These are phyloP conservation scores for Hymenoscyphus infarciens DNA, from an alignment of 2,329 filamentous ascomycete genomes.

Conservation along the genomic window DNA sequence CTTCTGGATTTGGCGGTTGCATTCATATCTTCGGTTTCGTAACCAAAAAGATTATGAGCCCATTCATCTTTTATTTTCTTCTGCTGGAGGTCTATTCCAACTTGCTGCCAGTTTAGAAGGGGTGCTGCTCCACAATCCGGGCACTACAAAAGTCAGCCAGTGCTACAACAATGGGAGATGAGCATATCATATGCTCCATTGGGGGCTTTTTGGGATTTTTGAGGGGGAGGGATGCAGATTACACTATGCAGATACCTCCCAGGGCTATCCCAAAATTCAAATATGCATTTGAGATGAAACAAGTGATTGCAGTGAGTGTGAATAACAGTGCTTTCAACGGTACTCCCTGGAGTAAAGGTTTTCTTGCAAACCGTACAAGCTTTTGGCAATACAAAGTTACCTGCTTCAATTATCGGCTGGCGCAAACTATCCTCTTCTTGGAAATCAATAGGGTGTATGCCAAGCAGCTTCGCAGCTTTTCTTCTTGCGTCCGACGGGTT, in stretches of 20 bases:
- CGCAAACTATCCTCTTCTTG: not conserved
- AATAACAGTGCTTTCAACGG: not conserved
- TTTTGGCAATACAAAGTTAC: not conserved
- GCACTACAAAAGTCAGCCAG: constrained; percentile 9
- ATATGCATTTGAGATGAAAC: constrained; percentile 20
- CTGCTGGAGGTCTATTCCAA: constrained; percentile 10
- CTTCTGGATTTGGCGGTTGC: not conserved
- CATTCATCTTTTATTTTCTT: not conserved
- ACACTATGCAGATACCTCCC: constrained; percentile 6
- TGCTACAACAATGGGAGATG: not conserved
- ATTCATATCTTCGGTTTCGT: not conserved
- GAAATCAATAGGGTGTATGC: constrained; percentile 10
- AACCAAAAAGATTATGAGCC: not conserved
- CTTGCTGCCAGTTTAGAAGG: constrained; percentile 14
- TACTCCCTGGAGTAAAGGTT: not conserved
- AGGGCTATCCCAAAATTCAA: constrained; percentile 16
- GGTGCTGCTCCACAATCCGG: constrained; percentile 13
- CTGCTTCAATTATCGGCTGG: not conserved
- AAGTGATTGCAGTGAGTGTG: constrained; percentile 10
- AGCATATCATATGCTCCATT: not conserved
- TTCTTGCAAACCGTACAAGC: not conserved
- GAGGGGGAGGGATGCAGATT: too few relatives aligned
- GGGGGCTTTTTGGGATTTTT: not conserved
- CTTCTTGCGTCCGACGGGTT: not conserved
- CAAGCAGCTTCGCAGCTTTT: constrained; percentile 6